Evolutionary conservation across 495 filamentous ascomycete species (phyloP).

Genomic region (Aspergillus affinis): DNA sequence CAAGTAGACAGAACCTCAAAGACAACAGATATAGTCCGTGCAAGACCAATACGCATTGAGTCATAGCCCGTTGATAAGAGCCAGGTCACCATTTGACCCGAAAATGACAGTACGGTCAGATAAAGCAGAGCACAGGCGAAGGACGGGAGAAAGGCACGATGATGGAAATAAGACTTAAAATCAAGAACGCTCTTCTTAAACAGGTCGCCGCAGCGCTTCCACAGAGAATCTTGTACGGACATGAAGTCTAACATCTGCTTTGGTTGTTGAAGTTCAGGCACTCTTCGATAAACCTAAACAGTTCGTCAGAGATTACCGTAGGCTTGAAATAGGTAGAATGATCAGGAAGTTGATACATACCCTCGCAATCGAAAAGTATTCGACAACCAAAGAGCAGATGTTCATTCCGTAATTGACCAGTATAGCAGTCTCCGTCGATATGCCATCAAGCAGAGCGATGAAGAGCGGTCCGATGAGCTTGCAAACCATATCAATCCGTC

Average conservation of each 20-base stretch:
- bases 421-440: constrained; percentile 50
- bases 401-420: constrained; percentile 46
- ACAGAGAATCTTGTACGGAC: no score
- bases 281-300: constrained; percentile 36
- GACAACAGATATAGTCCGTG: constrained; percentile 51
- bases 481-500: constrained; percentile 70
- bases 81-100: constrained; percentile 60
- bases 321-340: no score
- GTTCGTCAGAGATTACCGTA: no score
- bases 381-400: constrained; percentile 43
- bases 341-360: no score
- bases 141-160: constrained; percentile 51
- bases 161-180: no score
- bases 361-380: constrained; percentile 58
- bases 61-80: constrained; percentile 56
- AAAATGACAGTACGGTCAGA: constrained; percentile 60
- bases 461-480: constrained; percentile 64
- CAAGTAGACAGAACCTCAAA: constrained; percentile 53
- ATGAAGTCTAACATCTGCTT: background rate
- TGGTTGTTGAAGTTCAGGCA: constrained; percentile 35
- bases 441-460: constrained; percentile 50
- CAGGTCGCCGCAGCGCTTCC: no score
- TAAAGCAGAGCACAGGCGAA: constrained; percentile 57
- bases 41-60: constrained; percentile 50
- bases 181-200: no score